Conservation (phyloP, 805 yeast genomes). For the Yarrowia alimentaria region DNA sequence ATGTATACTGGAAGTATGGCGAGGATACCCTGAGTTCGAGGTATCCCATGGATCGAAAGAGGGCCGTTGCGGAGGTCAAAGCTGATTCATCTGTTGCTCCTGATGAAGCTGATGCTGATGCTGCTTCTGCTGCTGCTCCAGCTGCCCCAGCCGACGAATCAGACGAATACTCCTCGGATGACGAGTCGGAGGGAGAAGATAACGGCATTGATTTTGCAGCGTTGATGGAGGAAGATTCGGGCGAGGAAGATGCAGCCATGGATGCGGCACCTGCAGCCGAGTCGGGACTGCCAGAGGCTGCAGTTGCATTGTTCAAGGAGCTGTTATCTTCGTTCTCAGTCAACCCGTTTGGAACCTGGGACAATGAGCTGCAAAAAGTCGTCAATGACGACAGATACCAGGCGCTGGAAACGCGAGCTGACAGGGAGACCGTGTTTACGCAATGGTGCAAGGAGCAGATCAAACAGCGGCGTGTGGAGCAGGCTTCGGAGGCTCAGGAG, state of each 20-base stretch:
- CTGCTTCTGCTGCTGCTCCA: neutral
- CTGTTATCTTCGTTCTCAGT: conserved; percentile 41
- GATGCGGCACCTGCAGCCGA: too few species aligned
- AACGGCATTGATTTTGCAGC: conserved; percentile 18
- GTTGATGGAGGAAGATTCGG: conserved; percentile 29
- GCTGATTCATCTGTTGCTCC: neutral
- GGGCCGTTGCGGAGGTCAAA: too few species aligned
- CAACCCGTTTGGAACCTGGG: conserved; percentile 53
- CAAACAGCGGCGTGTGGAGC: conserved; percentile 27
- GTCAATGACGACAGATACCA: conserved; percentile 47
- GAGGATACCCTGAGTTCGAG: conserved; percentile 10
- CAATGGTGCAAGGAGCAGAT: conserved; percentile 44
- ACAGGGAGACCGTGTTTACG: conserved; percentile 46
- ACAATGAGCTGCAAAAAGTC: conserved; percentile 44
- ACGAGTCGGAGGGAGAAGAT: conserved; percentile 17
- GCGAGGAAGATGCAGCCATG: conserved; percentile 34
- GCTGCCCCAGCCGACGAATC: conserved; percentile 17
- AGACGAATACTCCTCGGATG: neutral
- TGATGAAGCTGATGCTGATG: neutral
- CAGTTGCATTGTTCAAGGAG: conserved; percentile 37
- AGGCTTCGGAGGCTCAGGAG: conserved; percentile 17
- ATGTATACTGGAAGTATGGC: conserved; percentile 12
- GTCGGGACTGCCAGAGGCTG: neutral
- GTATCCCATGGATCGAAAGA: too few species aligned
- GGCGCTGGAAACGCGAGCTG: conserved; percentile 39